Evolutionary conservation across 345 rosid species (phyloP).

Genomic region (Salix exigua): DNA sequence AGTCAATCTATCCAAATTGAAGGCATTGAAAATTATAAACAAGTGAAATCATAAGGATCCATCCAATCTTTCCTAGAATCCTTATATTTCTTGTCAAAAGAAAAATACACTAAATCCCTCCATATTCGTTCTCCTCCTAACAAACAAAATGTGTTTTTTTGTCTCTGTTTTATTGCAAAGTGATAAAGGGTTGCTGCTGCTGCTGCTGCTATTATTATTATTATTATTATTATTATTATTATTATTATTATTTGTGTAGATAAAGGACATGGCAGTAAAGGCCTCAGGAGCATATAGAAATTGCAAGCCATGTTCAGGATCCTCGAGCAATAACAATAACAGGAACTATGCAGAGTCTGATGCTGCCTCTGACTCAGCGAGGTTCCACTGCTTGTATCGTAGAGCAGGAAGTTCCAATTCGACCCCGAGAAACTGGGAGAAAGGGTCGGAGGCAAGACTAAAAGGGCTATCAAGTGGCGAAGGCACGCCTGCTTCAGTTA

Average conservation of each 20-base stretch:
- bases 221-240: no score
- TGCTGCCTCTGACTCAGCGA: slow-evolving; percentile 57
- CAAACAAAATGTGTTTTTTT: background rate
- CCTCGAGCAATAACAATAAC: slow-evolving; percentile 50
- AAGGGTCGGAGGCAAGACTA: slow-evolving; percentile 74
- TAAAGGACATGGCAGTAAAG: slow-evolving; percentile 90
- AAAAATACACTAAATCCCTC: background rate
- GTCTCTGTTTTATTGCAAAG: background rate
- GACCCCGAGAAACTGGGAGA: slow-evolving; percentile 64
- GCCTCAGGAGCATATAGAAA: slow-evolving; percentile 87
- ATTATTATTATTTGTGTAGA: slow-evolving; percentile 34
- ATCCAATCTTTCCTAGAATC: no score
- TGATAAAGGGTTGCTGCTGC: background rate
- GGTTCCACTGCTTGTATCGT: slow-evolving; percentile 63
- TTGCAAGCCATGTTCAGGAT: slow-evolving; percentile 85
- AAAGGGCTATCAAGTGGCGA: slow-evolving; percentile 89
- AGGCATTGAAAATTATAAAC: no score
- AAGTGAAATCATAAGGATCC: no score
- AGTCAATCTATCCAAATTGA: no score
- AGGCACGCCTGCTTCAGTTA: slow-evolving; percentile 77
- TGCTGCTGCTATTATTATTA: background rate
- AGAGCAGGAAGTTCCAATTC: slow-evolving; percentile 66
- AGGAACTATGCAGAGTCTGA: slow-evolving; percentile 56
- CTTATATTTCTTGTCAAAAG: no score
- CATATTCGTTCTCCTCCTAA: background rate